These are phyloP conservation scores for Gossypium rotundifolium DNA, from an alignment of 345 rosid genomes.

Conservation along the genomic window DNA sequence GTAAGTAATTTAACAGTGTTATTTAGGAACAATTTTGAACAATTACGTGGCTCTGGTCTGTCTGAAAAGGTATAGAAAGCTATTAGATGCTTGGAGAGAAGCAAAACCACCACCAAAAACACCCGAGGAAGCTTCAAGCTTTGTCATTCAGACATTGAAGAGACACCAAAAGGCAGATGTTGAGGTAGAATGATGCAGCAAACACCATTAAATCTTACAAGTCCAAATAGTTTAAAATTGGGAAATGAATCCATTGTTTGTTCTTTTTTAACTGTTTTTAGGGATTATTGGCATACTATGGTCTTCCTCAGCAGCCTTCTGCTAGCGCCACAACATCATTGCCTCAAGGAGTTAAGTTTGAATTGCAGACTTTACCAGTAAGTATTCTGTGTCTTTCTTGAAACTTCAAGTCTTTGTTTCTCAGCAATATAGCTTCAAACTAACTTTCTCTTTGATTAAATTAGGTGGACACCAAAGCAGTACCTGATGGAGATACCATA, in stretches of 20 bases:
- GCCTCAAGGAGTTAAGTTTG: conserved; percentile 51
- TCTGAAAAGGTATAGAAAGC: conserved; percentile 66
- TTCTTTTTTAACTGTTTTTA: conserved; percentile 13
- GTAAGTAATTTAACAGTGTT: conserved; percentile 28
- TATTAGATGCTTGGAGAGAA: conserved; percentile 73
- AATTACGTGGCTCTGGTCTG: neutral
- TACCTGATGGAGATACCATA: conserved; percentile 80
- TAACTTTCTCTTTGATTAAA: neutral
- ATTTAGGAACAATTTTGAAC: neutral
- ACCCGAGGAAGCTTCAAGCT: conserved; percentile 61
- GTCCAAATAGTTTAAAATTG: neutral
- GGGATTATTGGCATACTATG: conserved; percentile 83
- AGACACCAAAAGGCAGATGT: conserved; percentile 72
- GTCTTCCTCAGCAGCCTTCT: conserved; percentile 46
- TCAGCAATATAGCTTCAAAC: no score
- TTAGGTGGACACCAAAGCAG: conserved; percentile 70
- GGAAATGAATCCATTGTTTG: neutral
- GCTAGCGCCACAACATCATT: conserved; percentile 34
- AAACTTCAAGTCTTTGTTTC: neutral
- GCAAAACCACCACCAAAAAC: conserved; percentile 64
- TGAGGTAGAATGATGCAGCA: conserved; percentile 39
- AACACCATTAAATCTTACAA: neutral
- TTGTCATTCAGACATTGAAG: conserved; percentile 52
- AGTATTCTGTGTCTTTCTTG: neutral
- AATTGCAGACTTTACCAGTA: conserved; percentile 73